Percentiles rank a stretch among this genome's conserved stretches.
Conservation (phyloP, 257 asterid species). For the Misopates orontium region DNA sequence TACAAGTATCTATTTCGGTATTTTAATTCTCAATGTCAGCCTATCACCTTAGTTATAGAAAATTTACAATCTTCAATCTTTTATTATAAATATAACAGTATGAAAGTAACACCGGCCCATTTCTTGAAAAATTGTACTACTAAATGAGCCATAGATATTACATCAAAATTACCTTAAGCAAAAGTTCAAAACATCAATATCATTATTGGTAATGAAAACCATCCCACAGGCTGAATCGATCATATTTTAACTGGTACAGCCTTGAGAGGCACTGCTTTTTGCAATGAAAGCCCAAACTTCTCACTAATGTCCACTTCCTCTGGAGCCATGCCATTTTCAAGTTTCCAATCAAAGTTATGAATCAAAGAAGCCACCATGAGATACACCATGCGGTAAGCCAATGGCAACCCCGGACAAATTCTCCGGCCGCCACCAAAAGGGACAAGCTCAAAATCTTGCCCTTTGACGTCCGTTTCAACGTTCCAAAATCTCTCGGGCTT, state of each 20-base stretch:
- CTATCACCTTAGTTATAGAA: too few species aligned
- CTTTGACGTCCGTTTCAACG: slow-evolving; percentile 9
- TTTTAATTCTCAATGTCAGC: too few species aligned
- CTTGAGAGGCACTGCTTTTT: slow-evolving; percentile 15
- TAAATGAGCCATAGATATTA: too few species aligned
- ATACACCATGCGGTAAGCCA: slow-evolving; percentile 21
- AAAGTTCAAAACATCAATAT: too few species aligned
- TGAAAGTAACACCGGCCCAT: too few species aligned
- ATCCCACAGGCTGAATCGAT: neutral
- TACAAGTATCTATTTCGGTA: too few species aligned
- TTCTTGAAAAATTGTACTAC: too few species aligned
- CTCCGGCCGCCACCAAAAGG: slow-evolving; percentile 20
- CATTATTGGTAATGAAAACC: too few species aligned
- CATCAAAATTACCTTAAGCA: too few species aligned
- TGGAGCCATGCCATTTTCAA: slow-evolving; percentile 5
- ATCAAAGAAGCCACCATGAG: slow-evolving; percentile 19
- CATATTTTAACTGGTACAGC: neutral
- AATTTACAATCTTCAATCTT: too few species aligned
- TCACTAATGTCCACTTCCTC: slow-evolving; percentile 21
- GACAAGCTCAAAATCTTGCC: slow-evolving; percentile 20
- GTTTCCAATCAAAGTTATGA: slow-evolving; percentile 17
- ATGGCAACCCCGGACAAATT: slow-evolving; percentile 20
- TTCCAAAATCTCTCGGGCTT: slow-evolving; percentile 24
- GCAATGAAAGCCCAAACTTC: too few species aligned
- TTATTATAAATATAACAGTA: too few species aligned